Evolutionary conservation across 768 basidiomycete species (phyloP), one percentile per base, ranked within the genome.

Genomic region (Suillus cothurnatus): DNA sequence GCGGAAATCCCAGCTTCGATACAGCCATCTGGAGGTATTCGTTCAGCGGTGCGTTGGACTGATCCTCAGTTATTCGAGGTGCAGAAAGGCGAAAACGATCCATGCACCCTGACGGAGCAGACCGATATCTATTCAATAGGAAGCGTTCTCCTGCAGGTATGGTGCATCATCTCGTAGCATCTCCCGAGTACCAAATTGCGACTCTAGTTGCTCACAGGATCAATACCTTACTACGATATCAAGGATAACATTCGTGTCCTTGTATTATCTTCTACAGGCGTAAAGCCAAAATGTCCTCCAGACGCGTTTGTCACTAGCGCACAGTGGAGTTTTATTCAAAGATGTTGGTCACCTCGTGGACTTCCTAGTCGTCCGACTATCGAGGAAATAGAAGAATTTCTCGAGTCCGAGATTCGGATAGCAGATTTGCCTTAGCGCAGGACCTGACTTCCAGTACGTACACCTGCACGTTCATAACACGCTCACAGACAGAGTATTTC

Each of bases 101-200:
- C 39, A n/a, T 32, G 17, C 31, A 49, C 7, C 15, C 64, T 60
- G 7, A 65, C 23, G 12, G 26, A 38, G 23, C 43, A 55, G 9
- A 61, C 26, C n/a, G 53, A 67, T 14, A 50, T 65, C 3, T 67
- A 65, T 19, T 65, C 66, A 2, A 50, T 65, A 23, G 61, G 61
- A 14, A 53, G 61, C 17, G 9, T 62, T 55, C 17, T 65, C 45
- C 45, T 67, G 3, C 64, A 64, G 66, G 64, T 67, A 34, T n/a
- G 43, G 31, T 55, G 12, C 12, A 55, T 55, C 11, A n/a, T 32
- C 11, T 53, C 12, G 19, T 3, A 11, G 31, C 11, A 55, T 55
- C 28, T 21, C 11, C 53, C 21, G 6, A 31, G 32, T n/a, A 55
- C 52, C 31, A 32, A 12, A 21, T 9, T 55, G 4, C 4, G 19